These are phyloP conservation scores for Coniosporium apollinis DNA, from an alignment of 495 filamentous ascomycete species.

Conservation along the genomic window DNA sequence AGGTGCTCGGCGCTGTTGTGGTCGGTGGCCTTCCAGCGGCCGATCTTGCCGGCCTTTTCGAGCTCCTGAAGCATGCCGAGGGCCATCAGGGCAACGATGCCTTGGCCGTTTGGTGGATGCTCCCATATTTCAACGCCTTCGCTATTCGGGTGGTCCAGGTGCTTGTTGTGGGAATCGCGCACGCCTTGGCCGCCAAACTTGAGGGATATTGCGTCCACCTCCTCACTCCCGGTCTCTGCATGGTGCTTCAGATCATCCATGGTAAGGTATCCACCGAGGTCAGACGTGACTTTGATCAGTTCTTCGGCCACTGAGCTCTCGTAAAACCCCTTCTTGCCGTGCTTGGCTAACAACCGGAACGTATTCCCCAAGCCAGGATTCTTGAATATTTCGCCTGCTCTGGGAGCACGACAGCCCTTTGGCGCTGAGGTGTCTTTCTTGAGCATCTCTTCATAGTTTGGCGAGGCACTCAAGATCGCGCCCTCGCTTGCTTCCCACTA, in stretches of 20 bases:
- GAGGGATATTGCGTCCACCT: slow-evolving; percentile 64
- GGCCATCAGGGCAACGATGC: slow-evolving; percentile 86
- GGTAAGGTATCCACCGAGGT: slow-evolving; percentile 61
- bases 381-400: slow-evolving; percentile 74
- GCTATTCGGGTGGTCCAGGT: slow-evolving; percentile 23
- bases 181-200: slow-evolving; percentile 57
- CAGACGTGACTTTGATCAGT: slow-evolving; percentile 57
- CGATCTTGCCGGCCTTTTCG: slow-evolving; percentile 53
- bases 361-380: slow-evolving; percentile 69
- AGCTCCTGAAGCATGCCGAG: slow-evolving; percentile 79
- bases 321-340: slow-evolving; percentile 88
- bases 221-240: slow-evolving; percentile 54
- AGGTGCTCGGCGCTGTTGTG: slow-evolving; percentile 68
- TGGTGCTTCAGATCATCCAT: slow-evolving; percentile 69
- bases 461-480: slow-evolving; percentile 50
- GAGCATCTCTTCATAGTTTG: slow-evolving; percentile 72
- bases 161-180: slow-evolving; percentile 23
- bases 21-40: slow-evolving; percentile 44
- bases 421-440: slow-evolving; percentile 48
- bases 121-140: slow-evolving; percentile 79
- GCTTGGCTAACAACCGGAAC: slow-evolving; percentile 58
- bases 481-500: slow-evolving; percentile 53
- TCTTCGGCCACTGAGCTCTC: slow-evolving; percentile 63
- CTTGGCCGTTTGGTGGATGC: slow-evolving; percentile 95
- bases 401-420: slow-evolving; percentile 53